Evolutionary conservation across 2,329 filamentous ascomycete species (phyloP), one percentile per base, ranked within the genome.

Genomic region (Aspergillus texensis): DNA sequence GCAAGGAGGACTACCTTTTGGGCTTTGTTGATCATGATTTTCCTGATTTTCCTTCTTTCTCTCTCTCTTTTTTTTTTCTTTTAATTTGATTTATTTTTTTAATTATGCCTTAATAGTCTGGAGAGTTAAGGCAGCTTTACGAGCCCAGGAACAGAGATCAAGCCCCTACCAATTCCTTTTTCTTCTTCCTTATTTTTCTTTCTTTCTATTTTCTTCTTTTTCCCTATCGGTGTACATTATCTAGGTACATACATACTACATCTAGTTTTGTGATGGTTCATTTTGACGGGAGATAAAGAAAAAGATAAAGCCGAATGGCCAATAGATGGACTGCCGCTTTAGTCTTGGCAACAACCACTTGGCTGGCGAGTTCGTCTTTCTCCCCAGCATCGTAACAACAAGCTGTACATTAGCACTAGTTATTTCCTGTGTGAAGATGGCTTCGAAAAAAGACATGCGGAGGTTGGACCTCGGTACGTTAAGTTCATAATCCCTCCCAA

Each of bases 401-500:
- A 53, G 34, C 48, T 58, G 34, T 54, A 43, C 43, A 53, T 39
- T 62, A 36, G 52, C 56, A 43, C 48, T 41, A 24, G 24, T n/a
- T 32, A 46, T 70, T 55, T 41, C 43, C 45, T 53, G 41, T 30
- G 28, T 30, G 36, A 78, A 68, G 57, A 91, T 92, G 89, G 82
- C 89, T 58, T 83, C 86, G 61, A 90, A 87, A 78, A 92, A 91
- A 79, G 90, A 93, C 75, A 91, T 92, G 89, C 87, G 90, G 66
- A 85, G 91, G 73, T 79, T 84, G 64, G 91, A 94, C 77, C 84
- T 94, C 68, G 86, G 91, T 93, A 85, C 70, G 86, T 77, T 48
- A 9, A 39, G 19, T n/a, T 19, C 26, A 24, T 21, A n/a, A 6
- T 53, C n/a, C 36, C 32, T 36, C 11, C 16, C 34, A 43, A 11